These are phyloP conservation scores for Lactarius psammicola DNA, from an alignment of 768 basidiomycete species.

Conservation along the genomic window DNA sequence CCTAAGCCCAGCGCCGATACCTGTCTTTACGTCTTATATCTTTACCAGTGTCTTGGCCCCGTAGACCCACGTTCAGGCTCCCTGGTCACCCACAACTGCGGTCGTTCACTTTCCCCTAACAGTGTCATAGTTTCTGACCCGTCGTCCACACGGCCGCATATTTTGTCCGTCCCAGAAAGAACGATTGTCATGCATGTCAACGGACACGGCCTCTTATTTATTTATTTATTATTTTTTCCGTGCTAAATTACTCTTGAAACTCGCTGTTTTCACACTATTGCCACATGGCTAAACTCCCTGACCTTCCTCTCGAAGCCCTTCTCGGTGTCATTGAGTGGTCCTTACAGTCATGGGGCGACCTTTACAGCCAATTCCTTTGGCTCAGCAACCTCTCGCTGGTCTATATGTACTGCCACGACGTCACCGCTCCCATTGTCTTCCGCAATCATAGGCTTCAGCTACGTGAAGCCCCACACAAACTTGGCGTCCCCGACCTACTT, in stretches of 20 bases:
- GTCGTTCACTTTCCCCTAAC: too few species aligned
- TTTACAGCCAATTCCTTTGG: neutral
- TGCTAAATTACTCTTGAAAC: neutral
- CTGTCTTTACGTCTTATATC: neutral
- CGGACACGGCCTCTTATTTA: neutral
- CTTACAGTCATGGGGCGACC: neutral
- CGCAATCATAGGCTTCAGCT: constrained; percentile 4
- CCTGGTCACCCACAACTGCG: too few species aligned
- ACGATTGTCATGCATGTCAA: neutral
- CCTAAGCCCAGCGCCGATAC: too few species aligned
- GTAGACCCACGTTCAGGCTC: neutral
- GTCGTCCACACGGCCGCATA: neutral
- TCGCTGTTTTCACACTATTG: neutral
- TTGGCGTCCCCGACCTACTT: neutral
- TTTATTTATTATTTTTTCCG: neutral
- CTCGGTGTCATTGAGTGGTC: constrained; percentile 4
- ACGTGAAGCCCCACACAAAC: neutral
- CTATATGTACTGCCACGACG: neutral
- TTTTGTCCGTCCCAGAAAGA: neutral
- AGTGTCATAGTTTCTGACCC: too few species aligned
- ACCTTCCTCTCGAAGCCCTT: constrained; percentile 7
- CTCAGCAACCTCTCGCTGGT: constrained; percentile 4
- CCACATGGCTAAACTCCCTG: constrained; percentile 8
- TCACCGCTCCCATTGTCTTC: neutral
- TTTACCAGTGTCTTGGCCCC: too few species aligned